A percentile compares a stretch with the other conserved stretches of the same genome.
Evolutionary conservation across 2,329 filamentous ascomycete genomes (phyloP).

Genomic region (Calonectria naviculata): DNA sequence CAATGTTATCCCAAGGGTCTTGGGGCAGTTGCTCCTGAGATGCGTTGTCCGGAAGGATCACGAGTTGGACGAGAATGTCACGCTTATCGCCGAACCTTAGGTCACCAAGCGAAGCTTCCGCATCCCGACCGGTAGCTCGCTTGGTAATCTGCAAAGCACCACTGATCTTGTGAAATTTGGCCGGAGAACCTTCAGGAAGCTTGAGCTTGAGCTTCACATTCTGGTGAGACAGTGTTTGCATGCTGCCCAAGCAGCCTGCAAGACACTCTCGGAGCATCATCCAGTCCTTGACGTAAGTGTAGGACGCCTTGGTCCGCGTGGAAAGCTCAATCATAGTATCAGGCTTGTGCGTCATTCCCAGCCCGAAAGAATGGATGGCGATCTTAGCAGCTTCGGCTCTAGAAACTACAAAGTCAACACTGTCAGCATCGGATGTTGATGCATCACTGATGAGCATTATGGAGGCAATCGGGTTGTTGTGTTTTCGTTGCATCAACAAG

Average conservation of each 20-base stretch:
- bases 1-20: slow-evolving; percentile 97
- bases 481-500: slow-evolving; percentile 95
- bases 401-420: slow-evolving; percentile 97
- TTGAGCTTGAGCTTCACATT: slow-evolving; percentile 97
- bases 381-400: slow-evolving; percentile 98
- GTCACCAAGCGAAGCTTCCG: slow-evolving; percentile 91
- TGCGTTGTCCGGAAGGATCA: slow-evolving; percentile 87
- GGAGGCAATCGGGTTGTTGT: slow-evolving; percentile 93
- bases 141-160: slow-evolving; percentile 97
- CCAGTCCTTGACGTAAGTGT: slow-evolving; percentile 99
- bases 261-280: slow-evolving; percentile 99
- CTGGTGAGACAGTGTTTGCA: slow-evolving; percentile 97
- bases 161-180: slow-evolving; percentile 98
- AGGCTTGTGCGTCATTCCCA: slow-evolving; percentile 97
- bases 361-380: slow-evolving; percentile 94
- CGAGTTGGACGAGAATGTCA: slow-evolving; percentile 93
- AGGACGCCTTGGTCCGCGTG: slow-evolving; percentile 93
- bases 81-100: slow-evolving; percentile 94
- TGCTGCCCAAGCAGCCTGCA: slow-evolving; percentile 88
- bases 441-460: slow-evolving; percentile 98
- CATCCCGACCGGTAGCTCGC: slow-evolving; percentile 92
- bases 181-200: slow-evolving; percentile 93
- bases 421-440: slow-evolving; percentile 92
- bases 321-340: slow-evolving; percentile 99
- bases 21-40: slow-evolving; percentile 87